A percentile compares a stretch with the other conserved stretches of the same genome.
These are phyloP conservation scores for Lentinula detonsa DNA, from an alignment of 768 basidiomycete genomes.

Conservation along the genomic window DNA sequence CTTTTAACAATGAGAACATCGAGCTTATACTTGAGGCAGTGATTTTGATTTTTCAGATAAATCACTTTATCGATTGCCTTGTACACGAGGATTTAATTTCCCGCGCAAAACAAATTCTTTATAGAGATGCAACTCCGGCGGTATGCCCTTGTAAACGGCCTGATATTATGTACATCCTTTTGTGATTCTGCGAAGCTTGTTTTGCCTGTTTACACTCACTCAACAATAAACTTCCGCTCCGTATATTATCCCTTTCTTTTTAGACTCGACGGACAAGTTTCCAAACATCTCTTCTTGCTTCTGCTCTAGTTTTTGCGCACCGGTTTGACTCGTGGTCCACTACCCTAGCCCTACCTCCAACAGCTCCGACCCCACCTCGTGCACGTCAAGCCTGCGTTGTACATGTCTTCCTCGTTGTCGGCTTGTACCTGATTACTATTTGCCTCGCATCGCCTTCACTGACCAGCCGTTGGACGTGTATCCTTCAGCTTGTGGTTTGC, in stretches of 20 bases:
- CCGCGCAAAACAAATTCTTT: not conserved
- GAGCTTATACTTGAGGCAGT: not conserved
- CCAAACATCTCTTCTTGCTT: conserved; percentile 1
- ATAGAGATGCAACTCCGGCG: not conserved
- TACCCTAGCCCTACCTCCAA: conserved; percentile 6
- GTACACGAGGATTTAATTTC: conserved; percentile 9
- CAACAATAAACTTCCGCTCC: conserved; percentile 1
- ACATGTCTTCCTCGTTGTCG: conserved; percentile 34
- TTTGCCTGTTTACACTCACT: not conserved
- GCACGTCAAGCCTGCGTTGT: conserved; percentile 26
- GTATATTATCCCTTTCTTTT: conserved; percentile 1
- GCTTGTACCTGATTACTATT: conserved; percentile 9
- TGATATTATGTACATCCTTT: not conserved
- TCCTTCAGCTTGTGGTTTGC: conserved; percentile 1
- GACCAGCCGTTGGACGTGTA: conserved; percentile 2
- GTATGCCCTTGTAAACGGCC: not conserved
- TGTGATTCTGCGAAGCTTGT: not conserved
- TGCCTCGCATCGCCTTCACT: conserved; percentile 8
- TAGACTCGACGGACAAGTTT: conserved; percentile 5
- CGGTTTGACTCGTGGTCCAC: conserved; percentile 5
- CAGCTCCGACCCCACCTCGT: conserved; percentile 26
- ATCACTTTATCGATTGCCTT: conserved; percentile 3
- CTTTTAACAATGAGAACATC: not conserved
- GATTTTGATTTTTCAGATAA: conserved; percentile 1
- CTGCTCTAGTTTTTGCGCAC: not conserved